A percentile compares a stretch with the other conserved stretches of the same genome.
Evolutionary conservation across 139 green algal genomes (phyloP).

Genomic region (Chlamydomonas eustigma): DNA sequence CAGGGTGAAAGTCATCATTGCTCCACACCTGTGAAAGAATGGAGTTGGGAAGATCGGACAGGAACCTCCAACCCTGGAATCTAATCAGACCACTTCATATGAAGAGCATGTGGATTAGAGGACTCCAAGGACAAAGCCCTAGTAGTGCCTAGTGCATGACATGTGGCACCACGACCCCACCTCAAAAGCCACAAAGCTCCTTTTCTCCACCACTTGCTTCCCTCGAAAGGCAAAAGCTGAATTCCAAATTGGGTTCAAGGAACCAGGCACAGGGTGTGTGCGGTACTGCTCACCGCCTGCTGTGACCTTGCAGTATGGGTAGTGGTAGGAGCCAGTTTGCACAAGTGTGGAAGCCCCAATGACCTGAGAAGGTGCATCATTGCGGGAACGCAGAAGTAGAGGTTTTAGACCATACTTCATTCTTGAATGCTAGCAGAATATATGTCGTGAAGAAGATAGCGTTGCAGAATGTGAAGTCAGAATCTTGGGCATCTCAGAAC

Average conservation of each 20-base stretch:
- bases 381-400: too few species aligned
- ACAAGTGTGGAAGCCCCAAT: neutral
- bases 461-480: neutral
- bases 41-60: too few species aligned
- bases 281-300: neutral
- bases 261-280: neutral
- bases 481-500: conserved; percentile 1
- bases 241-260: neutral
- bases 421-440: too few species aligned
- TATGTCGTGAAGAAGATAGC: too few species aligned
- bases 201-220: neutral
- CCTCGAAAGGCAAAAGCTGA: neutral
- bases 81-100: too few species aligned
- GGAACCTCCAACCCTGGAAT: too few species aligned
- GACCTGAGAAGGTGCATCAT: neutral
- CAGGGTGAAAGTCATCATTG: neutral
- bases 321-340: neutral
- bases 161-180: too few species aligned
- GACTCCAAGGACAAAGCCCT: too few species aligned
- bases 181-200: neutral
- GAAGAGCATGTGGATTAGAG: too few species aligned
- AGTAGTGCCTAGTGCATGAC: too few species aligned
- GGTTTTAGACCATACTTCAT: too few species aligned
- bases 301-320: neutral
- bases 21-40: too few species aligned